Evolutionary conservation across 306 rosid species (phyloP), one percentile per base, ranked within the genome.

Genomic region (Vigna mungo): DNA sequence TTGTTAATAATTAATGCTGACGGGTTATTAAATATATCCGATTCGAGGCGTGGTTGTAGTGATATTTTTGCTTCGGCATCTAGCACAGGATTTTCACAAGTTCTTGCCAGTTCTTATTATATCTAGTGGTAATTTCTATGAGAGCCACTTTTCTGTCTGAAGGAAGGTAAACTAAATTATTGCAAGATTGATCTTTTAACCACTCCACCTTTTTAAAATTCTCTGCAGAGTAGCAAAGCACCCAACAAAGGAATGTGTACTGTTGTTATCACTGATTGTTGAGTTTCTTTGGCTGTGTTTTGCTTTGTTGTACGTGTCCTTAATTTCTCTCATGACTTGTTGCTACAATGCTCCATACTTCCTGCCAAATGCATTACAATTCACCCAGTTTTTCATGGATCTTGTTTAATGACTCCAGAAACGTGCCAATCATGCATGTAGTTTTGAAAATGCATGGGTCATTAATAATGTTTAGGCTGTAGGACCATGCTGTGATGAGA

Each of bases 401-500:
- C 58, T 43, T 21, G 80, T 20, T 76, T 64, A 21, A 14, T 46
- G 52, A 47, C 32, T 46, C 17, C 23, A n/a, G 41, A 79, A 37
- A 63, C 49, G 48, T 62, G 51, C 36, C 68, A 63, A 21, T 39
- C 10, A 30, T 71, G 76, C 78, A 64, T 63, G 78, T 37, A 44
- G 32, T 23, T 12, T 12, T 1, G 61, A 4, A 47, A 55, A 54
- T 74, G 47, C 62, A 55, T 7, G 63, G 64, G 39, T 68, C 27
- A 74, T 58, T 20, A 81, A 68, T 20, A 81, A 68, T 81, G 64
- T 43, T 16, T 49, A 80, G 70, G 59, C n/a, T 79, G 67, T 51
- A 62, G 67, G 67, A 62, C 78, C 73, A 68, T 78, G 59, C 69
- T 36, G 17, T 21, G 66, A 27, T 41, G 16, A 11, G 21, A 39